Evolutionary conservation across 495 filamentous ascomycete genomes (phyloP), one percentile per base, ranked within the genome.

Genomic region (Apiosordaria backusii): DNA sequence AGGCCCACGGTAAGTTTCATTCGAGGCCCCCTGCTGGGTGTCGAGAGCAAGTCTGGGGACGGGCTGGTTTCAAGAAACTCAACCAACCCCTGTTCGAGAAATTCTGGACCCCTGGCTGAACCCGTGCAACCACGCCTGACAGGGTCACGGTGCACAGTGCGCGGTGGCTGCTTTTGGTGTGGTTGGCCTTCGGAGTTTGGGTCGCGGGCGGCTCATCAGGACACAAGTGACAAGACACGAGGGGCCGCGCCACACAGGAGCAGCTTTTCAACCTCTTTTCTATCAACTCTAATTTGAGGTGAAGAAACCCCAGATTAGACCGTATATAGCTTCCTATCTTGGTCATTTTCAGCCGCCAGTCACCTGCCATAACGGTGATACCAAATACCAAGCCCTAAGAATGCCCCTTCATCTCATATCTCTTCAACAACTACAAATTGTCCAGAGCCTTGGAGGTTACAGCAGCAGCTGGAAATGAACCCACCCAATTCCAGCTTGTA

Each of bases 21-120:
- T 65, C 35, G 53, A 57, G 65, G 55, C 69, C 69, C 68, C 62
- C 65, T 64, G 60, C 50, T 65, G 57, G 45, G 68, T 64, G 65
- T 45, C 52, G 63, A 63, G 57, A 27, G 63, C 24, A 64, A 66
- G 65, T 72, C 61, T 70, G 65, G 65, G 65, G 70, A 58, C 50
- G 45, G 60, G 60, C 57, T 35, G 61, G 69, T 75, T 75, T 72
- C 69, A 75, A 71, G 65, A 73, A 66, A 64, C 67, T 66, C 23
- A 61, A 61, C 59, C 35, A 35, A 71, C 71, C 73, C 73, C 69
- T 72, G 69, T 67, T 63, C 25, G 61, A 65, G 54, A 53, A 19
- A 50, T 62, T 65, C 50, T 65, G 55, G 58, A 63, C 68, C 70
- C 68, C 70, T 70, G 64, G 24, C 55, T 63, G 50, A 45, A 15